phyloP scores from a whole-genome alignment of 148 eudicot species.

The Fagopyrum homotropicum region DNA sequence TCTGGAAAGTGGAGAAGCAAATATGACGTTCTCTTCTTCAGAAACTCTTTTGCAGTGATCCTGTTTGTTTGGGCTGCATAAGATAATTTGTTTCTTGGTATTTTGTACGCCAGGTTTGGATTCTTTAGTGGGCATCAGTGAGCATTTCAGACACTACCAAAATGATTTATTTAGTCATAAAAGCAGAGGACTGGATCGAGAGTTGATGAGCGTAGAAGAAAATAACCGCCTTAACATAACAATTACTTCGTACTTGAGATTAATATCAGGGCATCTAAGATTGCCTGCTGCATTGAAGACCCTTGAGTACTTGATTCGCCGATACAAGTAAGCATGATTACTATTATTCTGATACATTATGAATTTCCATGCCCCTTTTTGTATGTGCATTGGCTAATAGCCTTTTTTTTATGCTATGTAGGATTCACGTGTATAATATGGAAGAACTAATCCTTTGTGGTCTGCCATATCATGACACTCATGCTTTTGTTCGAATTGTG shows the following conservation, averaged over 20 bases:
- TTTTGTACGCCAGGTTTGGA: conserved; percentile 56
- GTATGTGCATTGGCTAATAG: background rate
- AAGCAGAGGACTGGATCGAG: conserved; percentile 77
- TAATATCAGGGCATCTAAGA: conserved; percentile 64
- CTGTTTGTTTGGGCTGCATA: background rate
- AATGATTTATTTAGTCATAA: conserved; percentile 71
- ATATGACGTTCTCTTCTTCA: background rate
- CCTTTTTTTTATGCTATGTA: conserved; percentile 13
- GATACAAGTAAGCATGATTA: conserved; percentile 52
- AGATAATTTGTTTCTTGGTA: background rate
- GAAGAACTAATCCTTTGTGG: conserved; percentile 82
- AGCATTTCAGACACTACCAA: conserved; percentile 48
- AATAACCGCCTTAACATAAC: conserved; percentile 53
- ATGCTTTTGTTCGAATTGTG: conserved; percentile 73
- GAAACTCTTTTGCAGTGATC: background rate
- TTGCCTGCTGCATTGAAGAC: conserved; percentile 61
- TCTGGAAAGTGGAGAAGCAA: background rate
- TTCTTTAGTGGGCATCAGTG: conserved; percentile 41
- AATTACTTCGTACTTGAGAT: conserved; percentile 54
- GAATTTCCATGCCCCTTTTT: background rate
- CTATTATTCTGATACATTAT: background rate
- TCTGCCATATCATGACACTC: conserved; percentile 86
- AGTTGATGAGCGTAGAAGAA: conserved; percentile 58
- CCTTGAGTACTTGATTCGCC: conserved; percentile 76
- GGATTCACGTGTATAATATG: conserved; percentile 71